A percentile compares a stretch with the other conserved stretches of the same genome.
phyloP scores from a whole-genome alignment of 768 basidiomycete genomes.

The Lepiota brunneoincarnata region DNA sequence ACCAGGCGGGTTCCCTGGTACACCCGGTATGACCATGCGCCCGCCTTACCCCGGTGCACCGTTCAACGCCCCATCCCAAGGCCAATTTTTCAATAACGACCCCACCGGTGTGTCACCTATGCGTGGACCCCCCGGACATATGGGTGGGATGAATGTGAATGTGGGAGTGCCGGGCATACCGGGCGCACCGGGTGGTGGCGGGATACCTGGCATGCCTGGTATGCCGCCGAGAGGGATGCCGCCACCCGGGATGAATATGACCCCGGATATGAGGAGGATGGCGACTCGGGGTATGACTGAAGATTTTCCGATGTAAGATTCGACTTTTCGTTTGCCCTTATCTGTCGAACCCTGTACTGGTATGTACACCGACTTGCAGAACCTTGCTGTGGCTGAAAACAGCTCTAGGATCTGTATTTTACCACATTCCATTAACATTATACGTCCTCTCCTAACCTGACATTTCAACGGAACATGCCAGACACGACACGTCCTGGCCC shows the following conservation, averaged over 20 bases:
- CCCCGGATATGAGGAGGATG: conserved; percentile 24
- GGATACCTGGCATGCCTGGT: conserved; percentile 24
- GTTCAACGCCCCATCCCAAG: conserved; percentile 18
- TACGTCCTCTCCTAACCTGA: too few relatives aligned
- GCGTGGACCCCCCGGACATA: conserved; percentile 15
- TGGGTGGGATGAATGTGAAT: conserved; percentile 21
- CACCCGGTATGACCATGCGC: conserved; percentile 21
- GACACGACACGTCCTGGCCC: too few relatives aligned
- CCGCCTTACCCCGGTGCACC: conserved; percentile 18
- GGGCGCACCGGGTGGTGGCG: conserved; percentile 28
- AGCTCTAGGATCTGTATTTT: too few relatives aligned
- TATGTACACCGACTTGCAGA: too few relatives aligned
- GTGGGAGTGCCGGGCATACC: conserved; percentile 17
- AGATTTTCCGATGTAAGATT: conserved; percentile 26
- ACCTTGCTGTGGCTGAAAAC: too few relatives aligned
- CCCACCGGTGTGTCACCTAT: conserved; percentile 6
- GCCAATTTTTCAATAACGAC: conserved; percentile 16
- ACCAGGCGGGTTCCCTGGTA: conserved; percentile 24
- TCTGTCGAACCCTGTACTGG: too few relatives aligned
- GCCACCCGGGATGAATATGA: conserved; percentile 20
- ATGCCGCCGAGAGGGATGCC: conserved; percentile 18
- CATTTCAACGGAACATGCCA: too few relatives aligned
- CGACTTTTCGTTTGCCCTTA: too few relatives aligned
- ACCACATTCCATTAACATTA: too few relatives aligned
- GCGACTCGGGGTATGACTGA: conserved; percentile 30